Percentiles rank a stretch among this genome's conserved stretches.
Conservation (phyloP, 305 asterid genomes). For the Solanum hybrid region DNA sequence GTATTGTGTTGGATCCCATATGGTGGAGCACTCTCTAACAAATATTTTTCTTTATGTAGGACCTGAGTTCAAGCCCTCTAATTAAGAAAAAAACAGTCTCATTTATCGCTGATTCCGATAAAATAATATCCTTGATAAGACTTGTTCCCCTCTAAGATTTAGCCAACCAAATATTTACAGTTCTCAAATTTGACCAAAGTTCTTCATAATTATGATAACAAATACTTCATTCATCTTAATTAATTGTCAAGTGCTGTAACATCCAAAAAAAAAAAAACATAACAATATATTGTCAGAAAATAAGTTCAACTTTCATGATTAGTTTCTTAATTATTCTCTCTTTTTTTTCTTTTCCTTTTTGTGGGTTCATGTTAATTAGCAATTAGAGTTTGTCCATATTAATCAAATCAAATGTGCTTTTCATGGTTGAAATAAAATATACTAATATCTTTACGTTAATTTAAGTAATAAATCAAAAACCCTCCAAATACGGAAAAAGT, state of each 20-base stretch:
- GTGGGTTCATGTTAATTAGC: background rate
- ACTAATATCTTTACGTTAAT: background rate
- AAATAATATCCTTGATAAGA: background rate
- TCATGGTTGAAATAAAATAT: background rate
- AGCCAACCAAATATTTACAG: background rate
- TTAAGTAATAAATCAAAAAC: background rate
- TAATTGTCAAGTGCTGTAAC: background rate
- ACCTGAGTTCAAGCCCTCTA: too few relatives aligned
- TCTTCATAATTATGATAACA: background rate
- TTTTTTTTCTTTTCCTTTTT: background rate
- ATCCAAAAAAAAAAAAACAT: background rate
- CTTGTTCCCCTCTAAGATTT: background rate
- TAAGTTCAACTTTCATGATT: background rate
- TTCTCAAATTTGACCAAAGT: background rate
- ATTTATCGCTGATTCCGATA: too few relatives aligned
- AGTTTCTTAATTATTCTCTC: background rate
- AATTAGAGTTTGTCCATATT: background rate
- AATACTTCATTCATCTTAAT: background rate
- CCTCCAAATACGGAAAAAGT: background rate
- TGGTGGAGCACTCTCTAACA: rapidly evolving
- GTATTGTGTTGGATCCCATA: background rate
- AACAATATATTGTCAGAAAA: background rate
- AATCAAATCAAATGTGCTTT: background rate
- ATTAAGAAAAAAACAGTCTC: background rate
- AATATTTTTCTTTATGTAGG: rapidly evolving